Base-by-base conservation (phyloP, 306 rosid species). In the Medicago arabica region DNA sequence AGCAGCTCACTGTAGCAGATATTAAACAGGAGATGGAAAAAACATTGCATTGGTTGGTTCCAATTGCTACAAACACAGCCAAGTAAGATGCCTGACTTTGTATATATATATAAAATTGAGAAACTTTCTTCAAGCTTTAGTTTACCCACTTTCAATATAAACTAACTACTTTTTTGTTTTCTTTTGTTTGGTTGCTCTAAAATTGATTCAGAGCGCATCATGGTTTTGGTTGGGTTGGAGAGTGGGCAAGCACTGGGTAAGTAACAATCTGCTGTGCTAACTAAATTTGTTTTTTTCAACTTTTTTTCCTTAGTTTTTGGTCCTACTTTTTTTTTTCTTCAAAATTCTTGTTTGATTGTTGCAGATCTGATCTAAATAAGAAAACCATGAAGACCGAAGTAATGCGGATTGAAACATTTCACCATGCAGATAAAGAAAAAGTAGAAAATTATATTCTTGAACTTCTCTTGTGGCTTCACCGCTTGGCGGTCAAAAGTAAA, bases 201-300 rank as follows among this genome's bases (percentile, higher is more conserved):
- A 79, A 53, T 41, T 49, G 60, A 73, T 43, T 74, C 89, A 92
- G 97, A 65, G 96, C 91, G 3, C 97, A 92, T 86, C 97, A 92
- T 69, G 97, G 97, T 76, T 92, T 92, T 77, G 97, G 97, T 64
- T 92, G 97, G 97, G 96, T 92, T 2, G 97, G 97, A 3, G 97
- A 92, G 87, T 92, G 97, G 97, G 97, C 97, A 53, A 86, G 40
- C 74, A 79, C 88, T 3, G 92, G 97, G 97, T 92, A 78, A 86
- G 97, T 77, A 71, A 67, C 75, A 66, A 71, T 18, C 58, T 69
- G 38, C 54, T 46, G 3, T 31, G 43, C 51, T 54, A 21, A 21
- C 58, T 61, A 21, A 34, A 4, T 57, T 64, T 40, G 19, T 7
- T 19, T 44, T 69, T 9, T 36, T 43, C n/a, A n/a, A n/a, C n/a